Base-by-base conservation (phyloP, 2,329 filamentous ascomycete genomes). In the Aspergillus tamarii region DNA sequence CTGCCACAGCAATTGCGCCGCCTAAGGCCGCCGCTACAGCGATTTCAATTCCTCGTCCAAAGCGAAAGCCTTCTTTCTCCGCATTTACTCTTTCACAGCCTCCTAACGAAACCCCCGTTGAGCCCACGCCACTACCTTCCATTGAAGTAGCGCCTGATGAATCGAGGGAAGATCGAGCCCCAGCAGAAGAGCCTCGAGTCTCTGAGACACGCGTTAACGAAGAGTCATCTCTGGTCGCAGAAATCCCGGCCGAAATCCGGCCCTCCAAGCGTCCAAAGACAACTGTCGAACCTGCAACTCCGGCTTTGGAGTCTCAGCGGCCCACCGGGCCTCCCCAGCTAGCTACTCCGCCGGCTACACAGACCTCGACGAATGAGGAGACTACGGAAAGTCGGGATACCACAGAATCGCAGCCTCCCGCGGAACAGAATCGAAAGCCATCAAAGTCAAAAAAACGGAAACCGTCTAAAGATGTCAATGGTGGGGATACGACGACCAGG, bases 211-310 rank as follows among this genome's bases (percentile, higher is more conserved):
- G 62, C 8, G 62, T 60, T 23, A 62, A 67, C 28, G 26, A 59
- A 28, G 60, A 41, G 12, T 56, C 61, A 32, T 36, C 43, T n/a
- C 39, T 26, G 12, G 32, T 57, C 53, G 52, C 61, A 12, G 59
- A 65, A n/a, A 28, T 59, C 16, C 57, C 69, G 21, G 61, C 64
- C 28, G 69, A 72, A 30, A 63, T 57, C 36, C 72, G 71, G 21
- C 73, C 74, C n/a, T 60, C 70, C 45, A 78, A 77, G 61, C 72
- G 76, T 9, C 62, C 63, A 5, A 73, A 70, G 57, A 72, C 66
- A 1, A 67, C 64, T 4, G 59, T 61, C 5, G 61, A 66, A 30
- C 56, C 62, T 14, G 39, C 46, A 23, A 23, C 54, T 23, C 39
- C 54, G 32, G 36, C 43, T 55, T 21, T 59, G 23, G 46, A 41